These are phyloP conservation scores for Sclerotinia glacialis DNA, from an alignment of 2,329 filamentous ascomycete genomes.

Conservation along the genomic window DNA sequence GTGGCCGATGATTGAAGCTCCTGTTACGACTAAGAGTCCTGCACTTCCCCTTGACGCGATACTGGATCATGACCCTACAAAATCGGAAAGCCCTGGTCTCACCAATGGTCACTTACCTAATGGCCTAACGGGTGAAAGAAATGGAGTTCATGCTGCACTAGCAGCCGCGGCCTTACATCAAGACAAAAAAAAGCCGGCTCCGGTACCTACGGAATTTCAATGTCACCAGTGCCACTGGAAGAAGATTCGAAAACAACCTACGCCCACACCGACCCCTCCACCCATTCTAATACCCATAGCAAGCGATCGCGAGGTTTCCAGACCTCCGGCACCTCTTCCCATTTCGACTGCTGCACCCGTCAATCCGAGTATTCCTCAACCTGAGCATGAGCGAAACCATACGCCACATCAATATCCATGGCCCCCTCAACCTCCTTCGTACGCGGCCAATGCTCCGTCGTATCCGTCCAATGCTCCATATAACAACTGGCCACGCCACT, in stretches of 20 bases:
- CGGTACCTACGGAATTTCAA: slow-evolving; percentile 53
- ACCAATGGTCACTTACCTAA: slow-evolving; percentile 27
- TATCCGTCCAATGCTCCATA: slow-evolving; percentile 43
- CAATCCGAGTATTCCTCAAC: slow-evolving; percentile 29
- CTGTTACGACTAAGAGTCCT: slow-evolving; percentile 2
- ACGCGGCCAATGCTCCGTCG: slow-evolving; percentile 41
- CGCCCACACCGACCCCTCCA: slow-evolving; percentile 27
- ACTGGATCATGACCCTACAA: slow-evolving; percentile 2
- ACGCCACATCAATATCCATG: slow-evolving; percentile 30
- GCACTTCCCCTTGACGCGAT: not conserved
- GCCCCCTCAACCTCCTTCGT: slow-evolving; percentile 43
- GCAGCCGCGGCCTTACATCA: slow-evolving; percentile 38
- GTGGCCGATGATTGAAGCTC: slow-evolving; percentile 47
- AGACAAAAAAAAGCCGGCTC: slow-evolving; percentile 30
- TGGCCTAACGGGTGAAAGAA: slow-evolving; percentile 21
- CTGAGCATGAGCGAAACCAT: slow-evolving; percentile 34
- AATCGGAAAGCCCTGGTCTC: slow-evolving; percentile 2
- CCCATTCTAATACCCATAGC: not conserved
- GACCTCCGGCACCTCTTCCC: slow-evolving; percentile 28
- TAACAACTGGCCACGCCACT: slow-evolving; percentile 51
- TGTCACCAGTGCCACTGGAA: slow-evolving; percentile 70
- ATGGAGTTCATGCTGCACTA: slow-evolving; percentile 35
- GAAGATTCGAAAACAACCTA: slow-evolving; percentile 44
- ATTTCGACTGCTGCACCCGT: slow-evolving; percentile 31
- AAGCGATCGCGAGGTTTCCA: slow-evolving; percentile 12